These are phyloP conservation scores for Candida cerambycidarum DNA, from an alignment of 805 yeast genomes.

Conservation along the genomic window DNA sequence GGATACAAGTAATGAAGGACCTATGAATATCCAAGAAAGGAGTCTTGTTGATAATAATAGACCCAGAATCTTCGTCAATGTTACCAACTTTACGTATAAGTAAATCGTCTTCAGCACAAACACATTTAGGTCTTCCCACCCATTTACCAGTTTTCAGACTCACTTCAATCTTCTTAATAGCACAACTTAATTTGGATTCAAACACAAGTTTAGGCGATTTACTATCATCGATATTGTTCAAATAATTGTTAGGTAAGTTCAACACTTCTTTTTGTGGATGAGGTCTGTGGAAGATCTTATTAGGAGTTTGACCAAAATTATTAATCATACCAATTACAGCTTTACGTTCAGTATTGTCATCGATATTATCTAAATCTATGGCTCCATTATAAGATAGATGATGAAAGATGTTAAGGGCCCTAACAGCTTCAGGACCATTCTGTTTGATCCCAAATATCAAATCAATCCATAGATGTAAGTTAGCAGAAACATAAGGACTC, in stretches of 20 bases:
- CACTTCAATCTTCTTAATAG: slow-evolving; percentile 47
- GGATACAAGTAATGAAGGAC: slow-evolving; percentile 36
- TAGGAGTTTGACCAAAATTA: slow-evolving; percentile 90
- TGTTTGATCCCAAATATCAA: slow-evolving; percentile 81
- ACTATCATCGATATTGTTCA: slow-evolving; percentile 29
- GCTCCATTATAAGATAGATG: slow-evolving; percentile 84
- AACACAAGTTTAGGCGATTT: slow-evolving; percentile 39
- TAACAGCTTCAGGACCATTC: slow-evolving; percentile 66
- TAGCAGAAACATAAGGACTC: slow-evolving; percentile 73
- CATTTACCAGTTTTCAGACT: slow-evolving; percentile 45
- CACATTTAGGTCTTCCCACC: slow-evolving; percentile 50
- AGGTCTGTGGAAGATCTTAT: slow-evolving; percentile 64
- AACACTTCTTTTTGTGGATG: slow-evolving; percentile 54
- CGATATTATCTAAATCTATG: slow-evolving; percentile 68
- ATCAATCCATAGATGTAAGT: slow-evolving; percentile 83
- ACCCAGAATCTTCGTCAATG: slow-evolving; percentile 24
- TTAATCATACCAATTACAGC: slow-evolving; percentile 85
- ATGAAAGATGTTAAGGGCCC: slow-evolving; percentile 74
- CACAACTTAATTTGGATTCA: slow-evolving; percentile 41
- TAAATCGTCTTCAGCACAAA: slow-evolving; percentile 36
- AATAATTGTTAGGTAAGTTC: slow-evolving; percentile 36
- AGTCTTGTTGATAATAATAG: slow-evolving; percentile 41
- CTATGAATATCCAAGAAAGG: slow-evolving; percentile 45
- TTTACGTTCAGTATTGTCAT: slow-evolving; percentile 69
- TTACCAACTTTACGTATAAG: slow-evolving; percentile 31